Evolutionary conservation across 371 early-diverging fungal genomes (phyloP), one percentile per base, ranked within the genome.

Genomic region (Lichtheimia hyalospora): DNA sequence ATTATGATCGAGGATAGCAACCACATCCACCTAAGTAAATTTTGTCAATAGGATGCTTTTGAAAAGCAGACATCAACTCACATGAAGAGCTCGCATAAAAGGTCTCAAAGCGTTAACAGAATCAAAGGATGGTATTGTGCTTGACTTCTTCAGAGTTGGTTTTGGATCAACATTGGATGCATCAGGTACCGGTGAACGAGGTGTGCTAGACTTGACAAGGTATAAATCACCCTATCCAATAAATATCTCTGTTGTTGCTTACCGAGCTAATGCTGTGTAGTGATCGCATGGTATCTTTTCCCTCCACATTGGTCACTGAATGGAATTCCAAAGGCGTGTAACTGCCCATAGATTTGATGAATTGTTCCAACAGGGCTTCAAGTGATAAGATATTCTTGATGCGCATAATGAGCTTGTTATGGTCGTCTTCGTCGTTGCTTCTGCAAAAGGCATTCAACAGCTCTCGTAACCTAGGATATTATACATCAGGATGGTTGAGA

Each of bases 361-460:
- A 54, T 10, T 79, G 67, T 14, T 64, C 64, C 6, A 88, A 54
- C n/a, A 66, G 42, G 0, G 59, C 56, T 59, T 88, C 89, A 21
- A 86, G 54, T 21, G 66, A 64, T 21, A 66, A 39, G 16, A 77
- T 58, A 42, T 72, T 66, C 52, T 63, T 63, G 1, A 77, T 34
- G 8, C 81, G 71, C 18, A 54, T 24, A 15, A 71, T 54, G 5
- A 74, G 18, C 53, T 67, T 62, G 10, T 43, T 53, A 63, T 74
- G 72, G 41, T 71, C 69, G 0, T 72, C 71, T 41, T 70, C 67
- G 15, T 77, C 74, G 2, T 66, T 58, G 48, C 74, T 68, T 24
- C 70, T 67, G 8, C 84, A 82, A 60, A 90, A 92, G 3, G 88
- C 84, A 57, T 89, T 92, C 16, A 90, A 62, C 1, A 88, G 60